Conservation (phyloP, 169 alveolate genomes). For the Perkinsus marinus region DNA sequence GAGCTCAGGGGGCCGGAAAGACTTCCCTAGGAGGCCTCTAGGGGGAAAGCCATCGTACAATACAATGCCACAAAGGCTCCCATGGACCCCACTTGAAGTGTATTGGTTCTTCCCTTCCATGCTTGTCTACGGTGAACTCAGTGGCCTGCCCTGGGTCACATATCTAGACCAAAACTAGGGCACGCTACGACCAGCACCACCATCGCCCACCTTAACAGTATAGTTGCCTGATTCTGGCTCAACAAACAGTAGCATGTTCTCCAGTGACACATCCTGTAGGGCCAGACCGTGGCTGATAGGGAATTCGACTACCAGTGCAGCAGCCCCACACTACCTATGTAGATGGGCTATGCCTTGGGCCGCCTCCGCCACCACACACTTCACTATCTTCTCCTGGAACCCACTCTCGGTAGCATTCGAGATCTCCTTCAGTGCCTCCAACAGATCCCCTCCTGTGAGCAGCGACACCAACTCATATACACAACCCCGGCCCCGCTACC, state of each 20-base stretch:
- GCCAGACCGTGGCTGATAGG: neutral
- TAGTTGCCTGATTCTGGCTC: neutral
- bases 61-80: neutral
- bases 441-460: neutral
- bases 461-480: neutral
- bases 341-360: neutral
- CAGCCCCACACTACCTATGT: neutral
- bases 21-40: slow-evolving; percentile 26
- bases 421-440: neutral
- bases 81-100: neutral
- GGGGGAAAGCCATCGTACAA: neutral
- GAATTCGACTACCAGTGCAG: no score
- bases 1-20: slow-evolving; percentile 32
- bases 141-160: slow-evolving; percentile 10
- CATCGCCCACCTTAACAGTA: neutral
- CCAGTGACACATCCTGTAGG: slow-evolving; percentile 8
- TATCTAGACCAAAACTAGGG: no score
- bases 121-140: neutral
- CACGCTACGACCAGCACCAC: neutral
- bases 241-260: neutral
- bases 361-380: neutral
- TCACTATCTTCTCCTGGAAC: neutral
- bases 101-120: neutral
- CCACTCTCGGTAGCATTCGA: neutral
- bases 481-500: neutral